Evolutionary conservation across 257 asterid species (phyloP), one percentile per base, ranked within the genome.

Genomic region (Solanum pimpinellifolium): DNA sequence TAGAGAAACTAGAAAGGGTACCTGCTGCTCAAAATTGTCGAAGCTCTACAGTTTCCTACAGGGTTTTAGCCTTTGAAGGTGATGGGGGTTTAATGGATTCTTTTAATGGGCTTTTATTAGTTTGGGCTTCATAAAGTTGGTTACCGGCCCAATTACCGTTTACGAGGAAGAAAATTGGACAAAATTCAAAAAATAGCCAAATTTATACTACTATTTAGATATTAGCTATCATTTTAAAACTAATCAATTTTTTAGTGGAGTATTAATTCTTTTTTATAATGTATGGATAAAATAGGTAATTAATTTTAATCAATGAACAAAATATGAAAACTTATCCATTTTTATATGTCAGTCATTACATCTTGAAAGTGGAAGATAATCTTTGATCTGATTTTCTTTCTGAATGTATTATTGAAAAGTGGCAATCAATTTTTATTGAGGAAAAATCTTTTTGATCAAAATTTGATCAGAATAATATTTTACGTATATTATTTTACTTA

Each of bases 381-480:
- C 75, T 29, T 13, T 27, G 21, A 0, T 68, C 11, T 52, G n/a
- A 68, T 13, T 27, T 68, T 68, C 4, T 12, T 68, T 27, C 47
- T 42, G 35, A 6, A 65, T 65, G 11, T 42, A 65, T 65, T 65
- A 65, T 65, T 46, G 52, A 46, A 11, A 46, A 46, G 52, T 31
- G 2, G 2, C 52, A 12, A 46, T 46, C 52, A 66, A 66, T 20
- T 11, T 66, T 66, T 27, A 66, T 66, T 5, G 2, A 27, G 5
- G 1, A 33, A 4, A 33, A 0, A 33, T 3, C 1, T 33, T 33
- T 33, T 33, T 33, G 35, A 0, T 1, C 5, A 33, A 33, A 0
- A 33, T 33, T 33, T 33, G 5, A 33, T 33, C 6, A 33, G 35
- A 33, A 33, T 33, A 33, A 33, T 33, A 33, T 33, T 33, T 33